Conservation (phyloP, 257 asterid species). For the Capsicum baccatum region DNA sequence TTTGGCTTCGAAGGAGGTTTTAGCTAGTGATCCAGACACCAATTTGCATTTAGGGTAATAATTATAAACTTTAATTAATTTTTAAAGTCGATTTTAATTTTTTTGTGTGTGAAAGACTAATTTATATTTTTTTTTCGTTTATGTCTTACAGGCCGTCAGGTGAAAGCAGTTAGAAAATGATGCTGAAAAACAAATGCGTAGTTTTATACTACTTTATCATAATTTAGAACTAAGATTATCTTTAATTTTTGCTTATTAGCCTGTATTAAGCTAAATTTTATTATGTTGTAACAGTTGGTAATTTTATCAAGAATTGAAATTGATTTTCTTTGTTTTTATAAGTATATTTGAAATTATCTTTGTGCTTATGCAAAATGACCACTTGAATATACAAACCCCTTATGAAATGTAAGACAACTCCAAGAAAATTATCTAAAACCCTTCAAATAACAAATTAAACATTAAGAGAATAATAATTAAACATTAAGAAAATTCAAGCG, state of each 20-base stretch:
- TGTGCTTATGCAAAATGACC: too few relatives aligned
- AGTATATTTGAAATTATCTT: too few relatives aligned
- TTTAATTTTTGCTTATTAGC: too few relatives aligned
- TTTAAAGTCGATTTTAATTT: not conserved
- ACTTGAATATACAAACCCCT: not conserved
- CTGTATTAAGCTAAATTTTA: too few relatives aligned
- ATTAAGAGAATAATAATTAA: too few relatives aligned
- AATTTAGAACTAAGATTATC: not conserved
- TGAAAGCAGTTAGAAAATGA: constrained; percentile 36
- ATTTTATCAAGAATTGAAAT: too few relatives aligned
- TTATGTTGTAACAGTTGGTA: too few relatives aligned
- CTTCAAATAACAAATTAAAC: too few relatives aligned
- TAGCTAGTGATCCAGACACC: constrained; percentile 45
- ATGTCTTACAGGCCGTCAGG: constrained; percentile 44
- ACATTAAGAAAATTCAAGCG: too few relatives aligned
- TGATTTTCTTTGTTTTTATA: too few relatives aligned
- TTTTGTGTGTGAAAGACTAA: not conserved
- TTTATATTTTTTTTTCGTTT: not conserved
- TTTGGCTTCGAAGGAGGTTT: constrained; percentile 36
- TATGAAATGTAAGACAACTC: not conserved
- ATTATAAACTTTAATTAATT: not conserved
- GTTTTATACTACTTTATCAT: not conserved
- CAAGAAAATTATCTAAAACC: not conserved
- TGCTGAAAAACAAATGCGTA: constrained; percentile 39
- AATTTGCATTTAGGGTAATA: constrained; percentile 62